Evolutionary conservation across 306 rosid genomes (phyloP).

Genomic region (Cicer cuneatum): DNA sequence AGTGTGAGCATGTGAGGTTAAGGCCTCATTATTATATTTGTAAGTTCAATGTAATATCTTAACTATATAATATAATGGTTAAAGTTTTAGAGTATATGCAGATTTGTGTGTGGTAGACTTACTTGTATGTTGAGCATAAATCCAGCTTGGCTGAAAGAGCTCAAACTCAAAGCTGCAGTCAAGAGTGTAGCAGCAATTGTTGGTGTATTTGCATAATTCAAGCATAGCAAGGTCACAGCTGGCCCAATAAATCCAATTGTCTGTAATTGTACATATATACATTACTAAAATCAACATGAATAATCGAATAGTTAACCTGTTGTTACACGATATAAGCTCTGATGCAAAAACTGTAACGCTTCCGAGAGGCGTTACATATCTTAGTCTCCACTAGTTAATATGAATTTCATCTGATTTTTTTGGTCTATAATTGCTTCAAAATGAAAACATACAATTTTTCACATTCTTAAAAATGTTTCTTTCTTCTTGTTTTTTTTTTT

Average conservation of each 20-base stretch:
- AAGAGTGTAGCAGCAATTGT: constrained; percentile 64
- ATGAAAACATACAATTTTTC: background rate
- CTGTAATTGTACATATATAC: constrained; percentile 49
- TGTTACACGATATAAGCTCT: too few species aligned
- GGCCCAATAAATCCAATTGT: constrained; percentile 90
- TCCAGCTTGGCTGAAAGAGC: constrained; percentile 98
- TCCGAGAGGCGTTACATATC: too few species aligned
- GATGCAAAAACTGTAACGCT: too few species aligned
- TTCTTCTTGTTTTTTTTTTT: background rate
- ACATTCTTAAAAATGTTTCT: background rate
- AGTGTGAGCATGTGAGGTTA: constrained; percentile 15
- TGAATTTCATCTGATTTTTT: constrained; percentile 26
- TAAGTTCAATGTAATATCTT: background rate
- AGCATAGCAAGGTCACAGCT: constrained; percentile 76
- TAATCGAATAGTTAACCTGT: background rate
- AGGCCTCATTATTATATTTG: background rate
- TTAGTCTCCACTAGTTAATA: background rate
- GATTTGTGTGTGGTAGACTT: constrained; percentile 42
- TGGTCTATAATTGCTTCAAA: constrained; percentile 28
- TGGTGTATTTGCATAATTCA: constrained; percentile 75
- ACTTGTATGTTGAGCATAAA: constrained; percentile 91
- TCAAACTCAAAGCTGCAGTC: constrained; percentile 82
- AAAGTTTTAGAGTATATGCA: background rate
- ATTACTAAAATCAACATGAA: constrained; percentile 35
- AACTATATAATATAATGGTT: background rate